phyloP scores from a whole-genome alignment of 202 grass and related monocot genomes.

The Elaeis oleifera region DNA sequence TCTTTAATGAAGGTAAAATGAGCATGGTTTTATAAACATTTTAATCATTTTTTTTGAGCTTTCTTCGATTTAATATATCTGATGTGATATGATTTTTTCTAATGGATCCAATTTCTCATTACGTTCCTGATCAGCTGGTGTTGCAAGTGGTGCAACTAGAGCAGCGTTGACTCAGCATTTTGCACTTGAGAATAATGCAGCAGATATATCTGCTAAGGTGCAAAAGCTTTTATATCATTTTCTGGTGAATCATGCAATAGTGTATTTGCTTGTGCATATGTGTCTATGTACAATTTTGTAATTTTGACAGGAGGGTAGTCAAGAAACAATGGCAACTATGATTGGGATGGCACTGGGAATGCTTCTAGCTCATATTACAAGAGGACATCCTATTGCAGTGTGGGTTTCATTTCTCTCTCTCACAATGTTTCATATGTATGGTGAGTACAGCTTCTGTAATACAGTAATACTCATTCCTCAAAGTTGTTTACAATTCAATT shows the following conservation, averaged over 20 bases:
- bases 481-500: not conserved
- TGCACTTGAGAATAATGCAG: conserved; percentile 76
- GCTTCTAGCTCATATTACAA: conserved; percentile 74
- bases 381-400: conserved; percentile 57
- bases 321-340: conserved; percentile 96
- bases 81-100: too few relatives aligned
- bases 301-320: conserved; percentile 62
- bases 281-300: conserved; percentile 16
- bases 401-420: conserved; percentile 87
- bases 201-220: conserved; percentile 96
- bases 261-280: conserved; percentile 19
- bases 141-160: conserved; percentile 97
- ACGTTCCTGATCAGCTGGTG: conserved; percentile 52
- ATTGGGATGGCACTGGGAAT: conserved; percentile 82
- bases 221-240: conserved; percentile 2
- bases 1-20: not conserved
- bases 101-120: too few relatives aligned
- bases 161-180: conserved; percentile 94
- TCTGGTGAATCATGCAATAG: conserved; percentile 29
- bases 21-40: too few relatives aligned
- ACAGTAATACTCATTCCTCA: not conserved
- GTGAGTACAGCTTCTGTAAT: conserved; percentile 29
- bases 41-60: too few relatives aligned
- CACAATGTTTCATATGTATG: conserved; percentile 90
- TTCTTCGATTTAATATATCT: too few relatives aligned